phyloP scores from a whole-genome alignment of 257 asterid genomes.

The Sherardia arvensis region DNA sequence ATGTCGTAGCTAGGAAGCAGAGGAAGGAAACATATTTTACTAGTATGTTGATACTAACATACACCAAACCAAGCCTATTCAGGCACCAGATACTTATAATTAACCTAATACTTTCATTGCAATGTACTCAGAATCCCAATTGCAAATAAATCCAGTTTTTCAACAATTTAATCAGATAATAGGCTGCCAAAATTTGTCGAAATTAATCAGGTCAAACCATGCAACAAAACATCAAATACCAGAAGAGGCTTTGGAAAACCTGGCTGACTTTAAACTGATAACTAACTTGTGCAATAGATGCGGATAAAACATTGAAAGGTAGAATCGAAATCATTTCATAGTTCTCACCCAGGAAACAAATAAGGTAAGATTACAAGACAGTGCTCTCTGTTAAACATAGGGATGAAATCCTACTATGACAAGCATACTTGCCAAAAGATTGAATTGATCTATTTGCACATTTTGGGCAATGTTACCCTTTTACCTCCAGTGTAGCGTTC shows the following conservation, averaged over 20 bases:
- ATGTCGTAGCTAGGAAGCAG: not conserved
- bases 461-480: constrained; percentile 21
- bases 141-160: too few relatives aligned
- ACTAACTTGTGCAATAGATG: not conserved
- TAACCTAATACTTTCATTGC: not conserved
- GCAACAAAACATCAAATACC: too few relatives aligned
- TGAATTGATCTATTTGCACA: constrained; percentile 23
- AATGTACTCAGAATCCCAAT: too few relatives aligned
- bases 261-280: not conserved
- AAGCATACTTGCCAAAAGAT: constrained; percentile 18
- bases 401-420: constrained; percentile 11
- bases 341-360: constrained; percentile 14
- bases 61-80: not conserved
- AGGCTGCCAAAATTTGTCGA: too few relatives aligned
- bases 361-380: constrained; percentile 16
- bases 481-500: constrained; percentile 27
- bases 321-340: constrained; percentile 9
- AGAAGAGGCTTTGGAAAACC: constrained; percentile 5
- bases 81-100: too few relatives aligned
- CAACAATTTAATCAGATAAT: too few relatives aligned
- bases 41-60: not conserved
- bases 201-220: too few relatives aligned
- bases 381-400: constrained; percentile 13
- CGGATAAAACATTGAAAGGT: constrained; percentile 6
- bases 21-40: not conserved